phyloP scores from a whole-genome alignment of 306 rosid species.

The Sophora flavescens region DNA sequence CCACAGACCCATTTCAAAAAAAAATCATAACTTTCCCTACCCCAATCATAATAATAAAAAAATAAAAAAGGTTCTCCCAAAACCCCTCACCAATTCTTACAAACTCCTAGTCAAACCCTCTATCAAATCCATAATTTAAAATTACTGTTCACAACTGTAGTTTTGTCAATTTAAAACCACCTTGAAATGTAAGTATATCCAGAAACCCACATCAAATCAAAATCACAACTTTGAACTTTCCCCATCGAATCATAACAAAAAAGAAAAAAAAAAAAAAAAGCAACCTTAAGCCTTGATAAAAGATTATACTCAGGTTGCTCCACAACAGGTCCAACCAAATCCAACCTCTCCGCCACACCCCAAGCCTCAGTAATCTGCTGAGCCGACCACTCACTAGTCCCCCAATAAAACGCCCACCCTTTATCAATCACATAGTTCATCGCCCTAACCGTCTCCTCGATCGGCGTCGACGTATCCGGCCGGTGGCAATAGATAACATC shows the following conservation, averaged over 20 bases:
- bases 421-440: constrained; percentile 85
- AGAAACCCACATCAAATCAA: neutral
- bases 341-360: constrained; percentile 77
- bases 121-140: neutral
- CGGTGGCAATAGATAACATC: constrained; percentile 89
- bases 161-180: too few species aligned
- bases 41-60: neutral
- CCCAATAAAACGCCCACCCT: constrained; percentile 99
- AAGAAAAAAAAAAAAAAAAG: too few species aligned
- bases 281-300: constrained; percentile 77
- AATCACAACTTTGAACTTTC: neutral
- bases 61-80: neutral
- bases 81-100: constrained; percentile 44
- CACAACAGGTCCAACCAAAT: constrained; percentile 86
- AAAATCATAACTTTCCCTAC: neutral
- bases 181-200: neutral
- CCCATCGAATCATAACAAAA: neutral
- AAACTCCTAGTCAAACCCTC: neutral
- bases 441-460: constrained; percentile 95
- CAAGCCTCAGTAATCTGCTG: constrained; percentile 99
- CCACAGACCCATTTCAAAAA: neutral
- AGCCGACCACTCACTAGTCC: constrained; percentile 97
- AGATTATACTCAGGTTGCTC: constrained; percentile 98
- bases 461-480: constrained; percentile 80
- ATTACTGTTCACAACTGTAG: too few species aligned